Conservation (phyloP, 2,329 filamentous ascomycete genomes). For the Neonectria coccinea region DNA sequence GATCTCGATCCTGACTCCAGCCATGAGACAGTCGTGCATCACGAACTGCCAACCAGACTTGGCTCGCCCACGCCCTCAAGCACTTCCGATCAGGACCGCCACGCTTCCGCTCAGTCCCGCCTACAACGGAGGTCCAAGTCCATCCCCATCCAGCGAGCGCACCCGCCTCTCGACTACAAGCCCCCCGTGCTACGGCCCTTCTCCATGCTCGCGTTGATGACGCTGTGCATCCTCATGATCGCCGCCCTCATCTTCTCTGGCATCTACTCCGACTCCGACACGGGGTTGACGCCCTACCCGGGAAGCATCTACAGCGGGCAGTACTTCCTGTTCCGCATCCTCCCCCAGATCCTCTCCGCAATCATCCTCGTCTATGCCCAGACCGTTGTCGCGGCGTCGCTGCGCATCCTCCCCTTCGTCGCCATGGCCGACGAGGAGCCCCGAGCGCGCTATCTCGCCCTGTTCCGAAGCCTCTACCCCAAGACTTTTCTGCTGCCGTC, state of each 20-base stretch:
- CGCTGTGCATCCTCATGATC: conserved; percentile 76
- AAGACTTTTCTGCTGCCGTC: conserved; percentile 74
- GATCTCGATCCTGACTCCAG: conserved; percentile 32
- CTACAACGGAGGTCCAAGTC: conserved; percentile 51
- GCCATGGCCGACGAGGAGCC: conserved; percentile 76
- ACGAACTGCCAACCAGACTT: conserved; percentile 25
- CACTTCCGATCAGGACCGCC: conserved; percentile 30
- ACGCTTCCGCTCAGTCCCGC: conserved; percentile 37
- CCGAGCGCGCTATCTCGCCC: conserved; percentile 69
- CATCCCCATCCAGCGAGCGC: conserved; percentile 53
- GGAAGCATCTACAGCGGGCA: conserved; percentile 74
- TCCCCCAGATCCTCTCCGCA: conserved; percentile 82
- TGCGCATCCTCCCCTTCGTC: conserved; percentile 81
- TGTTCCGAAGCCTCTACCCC: conserved; percentile 77
- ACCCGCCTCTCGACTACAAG: conserved; percentile 73
- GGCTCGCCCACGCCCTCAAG: conserved; percentile 33
- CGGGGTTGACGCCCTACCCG: conserved; percentile 76
- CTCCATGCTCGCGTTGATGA: conserved; percentile 70
- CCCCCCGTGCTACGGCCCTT: conserved; percentile 77
- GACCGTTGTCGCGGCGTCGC: conserved; percentile 77
- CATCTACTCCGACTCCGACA: conserved; percentile 71
- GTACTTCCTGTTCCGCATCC: conserved; percentile 88
- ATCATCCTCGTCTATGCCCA: conserved; percentile 82
- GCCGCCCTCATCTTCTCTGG: conserved; percentile 79
- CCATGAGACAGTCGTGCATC: conserved; percentile 38